Percentiles rank a stretch among this genome's conserved stretches.
These are phyloP conservation scores for Dryadomyces sulphureus DNA, from an alignment of 2,329 filamentous ascomycete species.

Conservation along the genomic window DNA sequence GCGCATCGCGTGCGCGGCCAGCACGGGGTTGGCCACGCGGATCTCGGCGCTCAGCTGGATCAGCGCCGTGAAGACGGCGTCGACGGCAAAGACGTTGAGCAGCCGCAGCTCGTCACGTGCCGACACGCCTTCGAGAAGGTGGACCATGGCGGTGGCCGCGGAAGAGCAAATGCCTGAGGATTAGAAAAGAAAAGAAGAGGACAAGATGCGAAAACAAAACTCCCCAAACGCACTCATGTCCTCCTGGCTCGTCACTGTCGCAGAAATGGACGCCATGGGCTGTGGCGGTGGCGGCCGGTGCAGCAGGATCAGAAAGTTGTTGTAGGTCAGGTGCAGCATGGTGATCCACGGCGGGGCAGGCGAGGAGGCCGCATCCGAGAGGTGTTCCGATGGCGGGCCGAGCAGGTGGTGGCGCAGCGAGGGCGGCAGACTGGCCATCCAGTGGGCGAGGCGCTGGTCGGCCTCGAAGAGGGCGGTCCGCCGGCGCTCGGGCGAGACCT, in stretches of 20 bases:
- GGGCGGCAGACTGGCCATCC: constrained; percentile 6
- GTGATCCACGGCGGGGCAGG: constrained; percentile 2
- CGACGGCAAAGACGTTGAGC: constrained; percentile 5
- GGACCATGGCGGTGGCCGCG: neutral
- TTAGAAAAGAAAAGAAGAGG: neutral
- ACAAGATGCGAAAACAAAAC: neutral
- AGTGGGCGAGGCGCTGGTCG: constrained; percentile 5
- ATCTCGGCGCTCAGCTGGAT: constrained; percentile 13
- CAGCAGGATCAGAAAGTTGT: constrained; percentile 6
- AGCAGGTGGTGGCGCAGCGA: neutral
- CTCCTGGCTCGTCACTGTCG: constrained; percentile 2
- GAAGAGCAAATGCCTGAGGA: neutral
- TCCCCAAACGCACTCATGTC: constrained; percentile 3
- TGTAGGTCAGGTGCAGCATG: constrained; percentile 8
- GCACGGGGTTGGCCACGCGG: constrained; percentile 11
- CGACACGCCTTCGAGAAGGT: neutral
- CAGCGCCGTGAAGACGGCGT: constrained; percentile 3
- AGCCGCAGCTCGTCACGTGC: neutral
- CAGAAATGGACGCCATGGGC: neutral
- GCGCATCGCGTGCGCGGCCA: constrained; percentile 11
- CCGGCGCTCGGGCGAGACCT: constrained; percentile 2
- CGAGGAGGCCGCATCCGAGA: neutral
- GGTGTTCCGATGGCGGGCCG: too few relatives aligned
- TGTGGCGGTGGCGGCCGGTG: constrained; percentile 5
- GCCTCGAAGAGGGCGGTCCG: constrained; percentile 2